phyloP scores from a whole-genome alignment of 2,329 filamentous ascomycete species.

The Davidsoniella virescens region DNA sequence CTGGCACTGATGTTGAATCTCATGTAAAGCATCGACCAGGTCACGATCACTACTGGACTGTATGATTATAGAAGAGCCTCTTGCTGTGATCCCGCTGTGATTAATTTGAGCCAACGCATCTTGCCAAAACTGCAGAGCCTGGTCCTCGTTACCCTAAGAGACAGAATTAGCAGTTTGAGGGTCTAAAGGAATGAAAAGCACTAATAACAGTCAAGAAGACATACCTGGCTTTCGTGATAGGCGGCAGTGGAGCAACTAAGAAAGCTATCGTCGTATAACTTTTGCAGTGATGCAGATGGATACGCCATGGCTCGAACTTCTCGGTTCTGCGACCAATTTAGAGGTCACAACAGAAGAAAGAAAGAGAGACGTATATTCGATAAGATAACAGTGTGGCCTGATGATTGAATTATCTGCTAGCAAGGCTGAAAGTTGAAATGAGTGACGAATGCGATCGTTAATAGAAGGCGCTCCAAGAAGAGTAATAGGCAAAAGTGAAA shows the following conservation, averaged over 20 bases:
- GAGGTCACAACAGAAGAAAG: not conserved
- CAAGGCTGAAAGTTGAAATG: too few relatives aligned
- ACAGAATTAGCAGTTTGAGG: not conserved
- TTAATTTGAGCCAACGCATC: constrained; percentile 56
- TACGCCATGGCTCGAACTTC: constrained; percentile 28
- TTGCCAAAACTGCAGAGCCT: constrained; percentile 83
- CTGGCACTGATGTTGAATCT: constrained; percentile 82
- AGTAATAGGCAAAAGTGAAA: too few relatives aligned
- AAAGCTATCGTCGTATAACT: constrained; percentile 95
- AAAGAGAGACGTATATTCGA: not conserved
- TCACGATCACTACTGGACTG: constrained; percentile 22
- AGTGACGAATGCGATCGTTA: too few relatives aligned
- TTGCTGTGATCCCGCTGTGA: constrained; percentile 47
- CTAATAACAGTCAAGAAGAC: constrained; percentile 6
- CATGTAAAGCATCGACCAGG: constrained; percentile 61
- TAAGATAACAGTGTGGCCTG: too few relatives aligned
- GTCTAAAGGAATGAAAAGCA: not conserved
- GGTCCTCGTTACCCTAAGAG: constrained; percentile 66
- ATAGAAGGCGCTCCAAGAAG: too few relatives aligned
- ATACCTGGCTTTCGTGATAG: constrained; percentile 85
- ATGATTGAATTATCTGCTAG: too few relatives aligned
- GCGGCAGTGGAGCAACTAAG: constrained; percentile 87
- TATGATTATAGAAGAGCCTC: constrained; percentile 27
- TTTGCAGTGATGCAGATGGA: constrained; percentile 65
- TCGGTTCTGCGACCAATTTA: too few relatives aligned